These are phyloP conservation scores for Tricholoma sp. DNA, from an alignment of 768 basidiomycete species.

Conservation along the genomic window DNA sequence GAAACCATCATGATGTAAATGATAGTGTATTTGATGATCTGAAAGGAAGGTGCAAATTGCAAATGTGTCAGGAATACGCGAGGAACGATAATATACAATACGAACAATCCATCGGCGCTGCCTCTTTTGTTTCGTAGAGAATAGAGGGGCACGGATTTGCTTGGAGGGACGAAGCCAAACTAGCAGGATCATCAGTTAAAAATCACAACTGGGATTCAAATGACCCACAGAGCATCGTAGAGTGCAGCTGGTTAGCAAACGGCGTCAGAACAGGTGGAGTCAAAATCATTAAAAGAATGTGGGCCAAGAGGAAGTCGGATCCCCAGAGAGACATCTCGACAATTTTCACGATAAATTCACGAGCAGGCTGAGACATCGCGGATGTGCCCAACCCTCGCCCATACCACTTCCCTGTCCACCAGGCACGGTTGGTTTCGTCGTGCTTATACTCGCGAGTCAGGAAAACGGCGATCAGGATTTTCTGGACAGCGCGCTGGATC, in stretches of 20 bases:
- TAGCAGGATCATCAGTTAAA: conserved; percentile 20
- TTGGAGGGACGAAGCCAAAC: conserved; percentile 96
- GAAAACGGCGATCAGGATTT: conserved; percentile 91
- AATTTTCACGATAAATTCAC: conserved; percentile 97
- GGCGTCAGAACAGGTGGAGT: conserved; percentile 84
- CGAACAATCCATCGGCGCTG: conserved; percentile 87
- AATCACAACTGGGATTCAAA: background rate
- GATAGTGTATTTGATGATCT: conserved; percentile 83
- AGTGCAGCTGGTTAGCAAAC: conserved; percentile 83
- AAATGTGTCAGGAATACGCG: conserved; percentile 2
- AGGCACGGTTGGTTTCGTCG: conserved; percentile 96
- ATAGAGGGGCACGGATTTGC: conserved; percentile 89
- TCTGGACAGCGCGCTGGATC: conserved; percentile 90
- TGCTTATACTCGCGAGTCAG: conserved; percentile 97
- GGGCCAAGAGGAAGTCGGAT: conserved; percentile 87
- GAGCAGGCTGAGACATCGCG: conserved; percentile 87
- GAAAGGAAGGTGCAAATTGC: background rate
- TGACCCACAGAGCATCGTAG: conserved; percentile 84
- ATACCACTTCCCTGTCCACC: conserved; percentile 99
- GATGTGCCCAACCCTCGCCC: conserved; percentile 88
- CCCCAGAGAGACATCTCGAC: conserved; percentile 97
- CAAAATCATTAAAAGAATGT: conserved; percentile 82
- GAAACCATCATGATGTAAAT: conserved; percentile 77
- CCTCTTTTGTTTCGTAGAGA: conserved; percentile 90
- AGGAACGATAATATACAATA: conserved; percentile 11